These are phyloP conservation scores for Neofusicoccum parvum DNA, from an alignment of 2,329 filamentous ascomycete genomes.

Conservation along the genomic window DNA sequence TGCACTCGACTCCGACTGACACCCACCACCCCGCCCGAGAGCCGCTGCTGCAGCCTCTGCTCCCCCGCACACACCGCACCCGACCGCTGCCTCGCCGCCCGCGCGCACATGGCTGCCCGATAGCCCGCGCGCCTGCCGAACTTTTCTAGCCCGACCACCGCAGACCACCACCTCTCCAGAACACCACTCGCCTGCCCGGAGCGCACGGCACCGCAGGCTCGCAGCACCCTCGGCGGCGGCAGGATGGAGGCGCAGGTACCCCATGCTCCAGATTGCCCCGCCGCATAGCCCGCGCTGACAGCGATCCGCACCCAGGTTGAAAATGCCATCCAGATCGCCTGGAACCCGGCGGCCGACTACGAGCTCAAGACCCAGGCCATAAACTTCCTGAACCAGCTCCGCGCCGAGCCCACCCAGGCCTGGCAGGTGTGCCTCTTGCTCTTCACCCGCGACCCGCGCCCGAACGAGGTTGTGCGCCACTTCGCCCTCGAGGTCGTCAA, in stretches of 20 bases:
- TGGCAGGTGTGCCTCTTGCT: slow-evolving; percentile 89
- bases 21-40: background rate
- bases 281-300: slow-evolving; percentile 9
- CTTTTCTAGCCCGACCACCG: slow-evolving; percentile 18
- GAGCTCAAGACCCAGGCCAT: slow-evolving; percentile 79
- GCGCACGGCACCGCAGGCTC: slow-evolving; percentile 15
- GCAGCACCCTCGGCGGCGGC: slow-evolving; percentile 17
- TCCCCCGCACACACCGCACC: background rate
- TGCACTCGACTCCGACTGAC: background rate
- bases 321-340: slow-evolving; percentile 93
- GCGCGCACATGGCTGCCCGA: slow-evolving; percentile 21
- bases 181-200: background rate
- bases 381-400: slow-evolving; percentile 75
- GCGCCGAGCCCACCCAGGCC: slow-evolving; percentile 77
- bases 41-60: background rate
- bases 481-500: slow-evolving; percentile 92
- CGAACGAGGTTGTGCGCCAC: slow-evolving; percentile 82
- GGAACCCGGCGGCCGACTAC: slow-evolving; percentile 74
- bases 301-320: slow-evolving; percentile 64
- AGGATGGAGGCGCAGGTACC: slow-evolving; percentile 23
- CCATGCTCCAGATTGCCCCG: background rate
- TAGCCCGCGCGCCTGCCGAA: slow-evolving; percentile 15
- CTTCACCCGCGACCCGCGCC: slow-evolving; percentile 75
- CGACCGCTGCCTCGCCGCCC: background rate
- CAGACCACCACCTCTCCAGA: background rate